Evolutionary conservation across 768 basidiomycete species (phyloP).

Genomic region (Polyporus arcularius): DNA sequence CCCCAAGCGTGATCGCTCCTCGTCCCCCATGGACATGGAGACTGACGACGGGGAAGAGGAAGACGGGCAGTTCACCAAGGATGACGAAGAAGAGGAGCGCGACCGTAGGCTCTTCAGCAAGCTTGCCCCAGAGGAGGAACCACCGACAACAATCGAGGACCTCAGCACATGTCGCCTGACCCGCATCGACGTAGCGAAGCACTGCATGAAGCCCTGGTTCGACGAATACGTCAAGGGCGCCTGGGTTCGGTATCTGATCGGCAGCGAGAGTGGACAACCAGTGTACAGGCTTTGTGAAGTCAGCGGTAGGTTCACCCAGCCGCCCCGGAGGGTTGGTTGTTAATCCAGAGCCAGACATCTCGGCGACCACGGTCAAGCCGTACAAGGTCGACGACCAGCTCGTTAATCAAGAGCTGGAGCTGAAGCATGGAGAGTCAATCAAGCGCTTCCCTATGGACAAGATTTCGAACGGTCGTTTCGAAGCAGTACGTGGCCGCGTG

Average conservation of each 20-base stretch:
- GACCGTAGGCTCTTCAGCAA: conserved; percentile 53
- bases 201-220: conserved; percentile 81
- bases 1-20: conserved; percentile 69
- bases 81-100: conserved; percentile 73
- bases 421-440: conserved; percentile 74
- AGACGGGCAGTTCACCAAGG: conserved; percentile 75
- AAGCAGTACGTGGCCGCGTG: conserved; percentile 47
- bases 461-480: conserved; percentile 75
- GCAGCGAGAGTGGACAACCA: conserved; percentile 45
- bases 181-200: conserved; percentile 69
- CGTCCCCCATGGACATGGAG: conserved; percentile 86
- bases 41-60: conserved; percentile 78
- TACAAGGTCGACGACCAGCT: conserved; percentile 71
- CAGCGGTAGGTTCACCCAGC: conserved; percentile 50
- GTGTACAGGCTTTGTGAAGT: conserved; percentile 87
- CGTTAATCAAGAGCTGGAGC: conserved; percentile 67
- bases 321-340: not conserved
- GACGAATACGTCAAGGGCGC: conserved; percentile 78
- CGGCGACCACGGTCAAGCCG: conserved; percentile 54
- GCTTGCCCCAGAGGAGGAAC: conserved; percentile 39
- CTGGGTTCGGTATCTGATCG: conserved; percentile 87
- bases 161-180: conserved; percentile 64
- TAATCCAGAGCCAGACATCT: conserved; percentile 44
- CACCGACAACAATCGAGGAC: conserved; percentile 54
- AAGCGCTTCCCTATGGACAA: conserved; percentile 77